Conservation (phyloP, 1,284 basidiomycete species). For the Meripilus lineatus region DNA sequence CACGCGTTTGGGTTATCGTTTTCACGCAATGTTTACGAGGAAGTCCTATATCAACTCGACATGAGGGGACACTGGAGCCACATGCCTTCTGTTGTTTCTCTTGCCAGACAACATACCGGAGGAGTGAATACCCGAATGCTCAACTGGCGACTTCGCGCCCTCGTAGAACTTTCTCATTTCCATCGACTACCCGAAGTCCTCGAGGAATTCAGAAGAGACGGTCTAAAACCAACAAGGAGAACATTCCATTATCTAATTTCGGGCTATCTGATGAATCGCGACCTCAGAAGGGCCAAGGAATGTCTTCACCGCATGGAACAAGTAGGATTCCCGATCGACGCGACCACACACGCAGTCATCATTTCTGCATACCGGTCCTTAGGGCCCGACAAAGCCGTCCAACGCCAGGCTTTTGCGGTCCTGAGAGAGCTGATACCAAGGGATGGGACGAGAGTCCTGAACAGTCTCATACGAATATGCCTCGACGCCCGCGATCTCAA, state of each 20-base stretch:
- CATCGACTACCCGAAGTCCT: constrained; percentile 39
- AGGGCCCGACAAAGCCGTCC: constrained; percentile 52
- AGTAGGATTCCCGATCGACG: constrained; percentile 47
- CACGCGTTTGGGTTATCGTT: constrained; percentile 43
- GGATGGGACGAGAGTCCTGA: constrained; percentile 48
- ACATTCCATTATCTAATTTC: constrained; percentile 65
- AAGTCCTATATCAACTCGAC: constrained; percentile 45
- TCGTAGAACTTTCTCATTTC: constrained; percentile 49
- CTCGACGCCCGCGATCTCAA: constrained; percentile 51
- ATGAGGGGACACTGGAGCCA: constrained; percentile 42
- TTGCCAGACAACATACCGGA: constrained; percentile 43
- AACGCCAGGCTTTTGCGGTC: constrained; percentile 43
- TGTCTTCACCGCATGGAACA: constrained; percentile 50
- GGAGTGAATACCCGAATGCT: constrained; percentile 50
- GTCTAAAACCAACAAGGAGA: constrained; percentile 45
- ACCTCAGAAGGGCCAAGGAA: constrained; percentile 49
- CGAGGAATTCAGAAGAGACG: constrained; percentile 42
- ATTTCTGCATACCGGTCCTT: constrained; percentile 53
- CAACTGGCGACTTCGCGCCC: constrained; percentile 62
- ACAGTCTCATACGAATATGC: constrained; percentile 56
- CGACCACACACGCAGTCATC: constrained; percentile 56
- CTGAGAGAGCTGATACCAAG: constrained; percentile 36
- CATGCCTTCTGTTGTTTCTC: constrained; percentile 40
- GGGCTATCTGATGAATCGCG: constrained; percentile 62
- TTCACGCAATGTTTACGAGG: constrained; percentile 55